Evolutionary conservation across 2,329 filamentous ascomycete species (phyloP), one percentile per base, ranked within the genome.

Genomic region (Parascedosporium putredinis): DNA sequence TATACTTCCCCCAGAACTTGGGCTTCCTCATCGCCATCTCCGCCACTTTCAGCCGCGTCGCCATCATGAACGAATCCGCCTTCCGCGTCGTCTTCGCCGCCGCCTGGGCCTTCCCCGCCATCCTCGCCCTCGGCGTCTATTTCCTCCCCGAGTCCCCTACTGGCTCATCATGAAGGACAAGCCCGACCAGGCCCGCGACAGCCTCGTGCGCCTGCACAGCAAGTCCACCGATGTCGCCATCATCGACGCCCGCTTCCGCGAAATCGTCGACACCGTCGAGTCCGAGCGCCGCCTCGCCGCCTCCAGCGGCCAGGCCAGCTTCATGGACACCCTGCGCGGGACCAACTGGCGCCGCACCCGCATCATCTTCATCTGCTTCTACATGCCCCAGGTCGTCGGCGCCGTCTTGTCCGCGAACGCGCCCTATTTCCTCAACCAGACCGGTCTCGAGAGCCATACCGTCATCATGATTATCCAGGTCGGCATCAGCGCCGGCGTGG

Each of bases 101-200:
- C 5, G 49, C 23, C 27, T 53, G 49, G 49, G 51, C 38, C 5
- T 53, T 52, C 44, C 48, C 54, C 3, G 53, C 44, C 25, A 24
- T 53, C 31, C 23, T 55, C 14, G 43, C 49, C 29, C 7, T 56
- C 25, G 50, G 49, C 18, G 29, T 54, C 12, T 54, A 66, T 31
- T 49, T 70, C 24, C 57, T 72, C 14, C 70, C 70, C 0, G 70
- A 74, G 49, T 67, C 64, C 71, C 71, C 1, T 59, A 64, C 2
- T 71, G 64, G 55, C 57, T 73, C 10, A 56, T 72, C 2, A 60
- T 66, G 2, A 67, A 64, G 45, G 57, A 57, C 8, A 53, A 55
- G 2, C 54, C 62, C 4, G 62, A 65, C 2, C 56, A 62, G n/a
- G 64, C 65, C 7, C 49, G 64, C 54, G 45, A 53, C n/a, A 55